phyloP scores from a whole-genome alignment of 192 early-diverging fungal species.

The Thamnidium elegans region DNA sequence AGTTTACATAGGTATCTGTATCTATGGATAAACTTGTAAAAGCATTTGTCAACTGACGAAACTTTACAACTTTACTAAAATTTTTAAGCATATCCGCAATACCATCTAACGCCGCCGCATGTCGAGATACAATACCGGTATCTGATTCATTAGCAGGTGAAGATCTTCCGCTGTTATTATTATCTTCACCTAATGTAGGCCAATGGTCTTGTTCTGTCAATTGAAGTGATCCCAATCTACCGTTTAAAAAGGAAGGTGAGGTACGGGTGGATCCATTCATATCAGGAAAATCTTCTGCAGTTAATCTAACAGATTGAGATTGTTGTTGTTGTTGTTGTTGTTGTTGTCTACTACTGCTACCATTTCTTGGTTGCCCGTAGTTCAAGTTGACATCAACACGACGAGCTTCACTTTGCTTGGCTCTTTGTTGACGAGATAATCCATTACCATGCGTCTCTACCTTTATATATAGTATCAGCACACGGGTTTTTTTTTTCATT shows the following conservation, averaged over 20 bases:
- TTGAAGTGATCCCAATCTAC: neutral
- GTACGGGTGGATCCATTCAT: neutral
- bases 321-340: conserved; percentile 13
- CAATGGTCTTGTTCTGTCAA: conserved; percentile 3
- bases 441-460: conserved; percentile 40
- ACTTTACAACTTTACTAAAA: conserved; percentile 38
- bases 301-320: neutral
- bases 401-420: conserved; percentile 31
- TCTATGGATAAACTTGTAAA: conserved; percentile 40
- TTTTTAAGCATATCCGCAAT: conserved; percentile 40
- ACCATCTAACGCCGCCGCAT: conserved; percentile 39
- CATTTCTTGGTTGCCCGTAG: conserved; percentile 16
- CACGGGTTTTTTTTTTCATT: no score
- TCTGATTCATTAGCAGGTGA: neutral
- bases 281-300: conserved; percentile 20
- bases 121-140: conserved; percentile 22
- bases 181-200: conserved; percentile 26
- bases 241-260: neutral
- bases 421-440: conserved; percentile 14
- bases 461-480: conserved; percentile 14
- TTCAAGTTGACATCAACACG: conserved; percentile 35
- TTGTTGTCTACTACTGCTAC: conserved; percentile 10
- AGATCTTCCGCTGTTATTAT: neutral
- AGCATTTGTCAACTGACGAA: conserved; percentile 42
- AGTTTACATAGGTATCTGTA: conserved; percentile 39